Evolutionary conservation across 148 eudicot species (phyloP), one percentile per base, ranked within the genome.

Genomic region (Polygonum aviculare): DNA sequence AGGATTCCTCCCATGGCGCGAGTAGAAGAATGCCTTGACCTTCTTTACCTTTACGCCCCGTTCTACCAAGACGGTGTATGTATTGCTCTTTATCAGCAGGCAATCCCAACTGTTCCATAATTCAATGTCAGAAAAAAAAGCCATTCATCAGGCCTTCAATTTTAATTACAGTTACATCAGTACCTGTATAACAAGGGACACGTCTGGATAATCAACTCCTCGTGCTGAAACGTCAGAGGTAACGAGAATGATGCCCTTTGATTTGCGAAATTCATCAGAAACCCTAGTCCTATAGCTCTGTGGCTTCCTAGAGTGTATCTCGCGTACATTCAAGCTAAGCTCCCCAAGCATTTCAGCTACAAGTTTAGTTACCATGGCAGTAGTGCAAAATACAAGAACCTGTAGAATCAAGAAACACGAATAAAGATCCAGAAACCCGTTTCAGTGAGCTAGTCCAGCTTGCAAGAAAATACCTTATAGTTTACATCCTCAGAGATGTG

Each of bases 131-230:
- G 40, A 63, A 57, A 57, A 57, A 57, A 57, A 6, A 10, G 63
- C 22, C 14, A 19, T 21, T 57, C 21, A 19, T 19, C 35, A 57
- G 22, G 7, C 63, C 63, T 57, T 21, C 0, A 51, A 51, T 7
- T 51, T 16, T 16, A 51, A 51, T 16, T 51, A 12, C 69, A 31
- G 5, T 63, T 33, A 9, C 36, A 26, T 2, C 49, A 8, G 19
- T 81, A 94, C 98, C 97, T 91, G 98, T 78, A 94, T 81, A 59
- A 94, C 98, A 44, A 94, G 91, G 40, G 90, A 85, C 72, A 94
- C 98, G 83, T 94, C 98, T 31, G 98, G 98, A 86, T 94, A 94
- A 81, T 94, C 98, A 16, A 94, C 98, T 52, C 98, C 98, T 73
- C 98, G 93, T 2, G 98, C 98, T 75, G 98, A 94, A 15, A 94